Evolutionary conservation across 2,329 filamentous ascomycete species (phyloP), one percentile per base, ranked within the genome.

Genomic region (Biscogniauxia mediterranea): DNA sequence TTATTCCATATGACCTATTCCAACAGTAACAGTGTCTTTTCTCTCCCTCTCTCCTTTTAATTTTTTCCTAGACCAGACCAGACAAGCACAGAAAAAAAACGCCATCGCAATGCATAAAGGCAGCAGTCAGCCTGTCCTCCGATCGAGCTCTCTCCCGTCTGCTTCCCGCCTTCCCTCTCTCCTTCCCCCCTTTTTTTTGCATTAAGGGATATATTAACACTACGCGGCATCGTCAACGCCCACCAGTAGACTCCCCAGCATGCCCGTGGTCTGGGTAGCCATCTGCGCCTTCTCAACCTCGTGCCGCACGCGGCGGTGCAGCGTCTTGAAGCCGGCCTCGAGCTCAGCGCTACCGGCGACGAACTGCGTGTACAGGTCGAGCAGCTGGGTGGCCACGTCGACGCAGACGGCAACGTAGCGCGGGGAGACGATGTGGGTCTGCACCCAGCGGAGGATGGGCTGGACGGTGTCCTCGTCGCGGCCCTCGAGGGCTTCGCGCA

Each of bases 351-450:
- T 93, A 55, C 88, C 87, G 1, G 86, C 90, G 23, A 93, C 82
- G 68, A 92, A 90, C 73, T 91, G 89, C 28, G 90, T 88, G 75
- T 98, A 99, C 46, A 98, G 80, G 71, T 99, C 94, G 20, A 98
- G 80, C 42, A 98, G 80, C 61, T 93, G 83, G 70, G 96, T 84
- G 17, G 89, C 89, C 21, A 95, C 86, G 75, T 98, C 94, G 23
- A 93, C 90, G 71, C 91, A 93, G 38, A 97, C 79, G 62, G 84
- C 84, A 54, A 95, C 87, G 74, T 95, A 90, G 59, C 91, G 87
- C 38, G 94, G 92, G 73, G 97, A 90, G 49, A 88, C 83, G 68
- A 99, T 89, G 76, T 94, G 87, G 68, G 85, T 88, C 74, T 87
- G 86, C 9, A 94, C 83, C 93, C 93, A 98, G 71, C 85, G 85